These are phyloP conservation scores for Aspergillus sp. DNA, from an alignment of 2,329 filamentous ascomycete genomes.

Conservation along the genomic window DNA sequence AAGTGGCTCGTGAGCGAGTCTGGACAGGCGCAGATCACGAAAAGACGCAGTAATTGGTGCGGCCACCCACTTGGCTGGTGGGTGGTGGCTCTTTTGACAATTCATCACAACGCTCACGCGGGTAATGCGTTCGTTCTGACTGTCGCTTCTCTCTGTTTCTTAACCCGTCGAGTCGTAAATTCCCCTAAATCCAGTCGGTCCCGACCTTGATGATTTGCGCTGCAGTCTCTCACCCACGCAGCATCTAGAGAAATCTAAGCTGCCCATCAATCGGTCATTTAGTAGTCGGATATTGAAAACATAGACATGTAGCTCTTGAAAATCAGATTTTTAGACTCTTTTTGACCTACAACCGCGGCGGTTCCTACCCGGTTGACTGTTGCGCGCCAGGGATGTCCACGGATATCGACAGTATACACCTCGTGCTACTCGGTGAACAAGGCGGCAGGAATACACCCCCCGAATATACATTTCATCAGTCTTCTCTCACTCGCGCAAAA, in stretches of 20 bases:
- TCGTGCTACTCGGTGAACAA: background rate
- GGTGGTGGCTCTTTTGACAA: slow-evolving; percentile 13
- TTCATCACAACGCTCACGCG: background rate
- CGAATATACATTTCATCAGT: background rate
- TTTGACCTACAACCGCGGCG: background rate
- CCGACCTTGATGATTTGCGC: slow-evolving; percentile 4
- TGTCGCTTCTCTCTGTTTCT: background rate
- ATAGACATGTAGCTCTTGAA: background rate
- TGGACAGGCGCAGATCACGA: slow-evolving; percentile 29
- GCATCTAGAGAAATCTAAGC: background rate
- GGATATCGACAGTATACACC: background rate
- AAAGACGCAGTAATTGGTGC: slow-evolving; percentile 26
- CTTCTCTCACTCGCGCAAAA: background rate
- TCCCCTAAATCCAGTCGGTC: background rate
- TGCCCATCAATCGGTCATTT: slow-evolving; percentile 3
- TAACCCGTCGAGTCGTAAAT: background rate
- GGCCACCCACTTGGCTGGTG: slow-evolving; percentile 15
- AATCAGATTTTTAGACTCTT: background rate
- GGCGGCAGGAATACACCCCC: background rate
- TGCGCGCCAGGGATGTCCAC: background rate
- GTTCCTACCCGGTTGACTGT: background rate
- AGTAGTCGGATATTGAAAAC: background rate
- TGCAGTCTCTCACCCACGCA: background rate
- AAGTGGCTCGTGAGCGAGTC: slow-evolving; percentile 19
- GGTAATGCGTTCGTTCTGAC: background rate